These are phyloP conservation scores for Ceratobasidium sp. DNA, from an alignment of 1,284 basidiomycete species.

Conservation along the genomic window DNA sequence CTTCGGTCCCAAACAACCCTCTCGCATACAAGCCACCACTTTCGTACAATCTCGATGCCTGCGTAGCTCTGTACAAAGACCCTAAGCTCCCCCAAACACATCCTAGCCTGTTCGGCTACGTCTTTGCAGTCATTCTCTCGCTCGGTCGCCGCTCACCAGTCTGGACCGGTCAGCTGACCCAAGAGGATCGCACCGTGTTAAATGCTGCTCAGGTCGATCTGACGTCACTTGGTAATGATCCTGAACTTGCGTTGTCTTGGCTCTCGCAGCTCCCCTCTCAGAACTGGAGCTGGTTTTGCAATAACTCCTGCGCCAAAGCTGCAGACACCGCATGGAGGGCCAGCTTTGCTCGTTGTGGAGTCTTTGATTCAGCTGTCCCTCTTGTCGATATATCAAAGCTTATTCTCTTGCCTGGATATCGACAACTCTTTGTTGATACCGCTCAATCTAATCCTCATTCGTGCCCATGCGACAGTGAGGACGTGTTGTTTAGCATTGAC, in stretches of 20 bases:
- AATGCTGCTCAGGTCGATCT: background rate
- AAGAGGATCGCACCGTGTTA: background rate
- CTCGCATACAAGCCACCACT: too few species aligned
- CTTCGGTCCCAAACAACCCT: too few species aligned
- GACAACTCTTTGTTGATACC: too few species aligned
- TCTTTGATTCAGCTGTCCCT: too few species aligned
- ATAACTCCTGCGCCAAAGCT: background rate
- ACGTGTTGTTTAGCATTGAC: too few species aligned
- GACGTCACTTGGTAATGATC: background rate
- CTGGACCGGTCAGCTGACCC: background rate
- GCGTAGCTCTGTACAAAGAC: background rate
- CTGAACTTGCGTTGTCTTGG: background rate
- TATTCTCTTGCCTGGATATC: too few species aligned
- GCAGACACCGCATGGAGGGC: background rate
- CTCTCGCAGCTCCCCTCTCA: background rate
- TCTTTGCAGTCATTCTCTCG: slow-evolving; percentile 6
- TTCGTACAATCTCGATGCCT: background rate
- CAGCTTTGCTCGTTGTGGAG: background rate
- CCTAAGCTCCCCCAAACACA: background rate
- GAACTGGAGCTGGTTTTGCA: too few species aligned
- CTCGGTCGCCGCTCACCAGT: background rate
- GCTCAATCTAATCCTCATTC: too few species aligned
- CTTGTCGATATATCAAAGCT: too few species aligned
- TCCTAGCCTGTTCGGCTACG: slow-evolving; percentile 6
- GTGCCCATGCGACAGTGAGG: too few species aligned